A percentile compares a stretch with the other conserved stretches of the same genome.
phyloP scores from a whole-genome alignment of 805 yeast genomes.

The Kockiozyma suomiensis region DNA sequence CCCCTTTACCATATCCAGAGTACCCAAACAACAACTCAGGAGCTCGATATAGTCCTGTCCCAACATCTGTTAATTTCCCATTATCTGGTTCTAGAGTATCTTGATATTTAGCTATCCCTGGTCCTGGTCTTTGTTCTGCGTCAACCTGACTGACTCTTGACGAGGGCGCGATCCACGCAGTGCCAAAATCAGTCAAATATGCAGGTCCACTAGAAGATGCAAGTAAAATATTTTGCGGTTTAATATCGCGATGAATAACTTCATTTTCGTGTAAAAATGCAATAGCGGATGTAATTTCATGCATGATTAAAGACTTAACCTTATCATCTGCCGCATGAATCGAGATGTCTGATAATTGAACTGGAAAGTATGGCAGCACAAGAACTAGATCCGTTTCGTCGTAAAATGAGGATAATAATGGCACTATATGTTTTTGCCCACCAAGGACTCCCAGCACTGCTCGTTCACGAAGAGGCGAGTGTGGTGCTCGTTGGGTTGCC shows the following conservation, averaged over 20 bases:
- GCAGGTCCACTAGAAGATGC: conserved; percentile 36
- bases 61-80: conserved; percentile 52
- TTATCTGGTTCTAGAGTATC: conserved; percentile 36
- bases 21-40: conserved; percentile 72
- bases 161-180: conserved; percentile 38
- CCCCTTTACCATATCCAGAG: conserved; percentile 53
- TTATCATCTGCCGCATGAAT: conserved; percentile 39
- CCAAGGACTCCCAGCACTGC: conserved; percentile 42
- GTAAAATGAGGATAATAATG: conserved; percentile 37
- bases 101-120: not conserved
- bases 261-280: conserved; percentile 65
- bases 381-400: conserved; percentile 46
- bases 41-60: conserved; percentile 69
- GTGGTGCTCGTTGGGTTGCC: conserved; percentile 59
- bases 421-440: conserved; percentile 29
- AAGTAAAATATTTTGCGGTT: conserved; percentile 76
- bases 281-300: conserved; percentile 54
- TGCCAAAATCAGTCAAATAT: conserved; percentile 33
- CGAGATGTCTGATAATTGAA: conserved; percentile 45
- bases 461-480: conserved; percentile 52
- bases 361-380: conserved; percentile 48
- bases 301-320: conserved; percentile 43
- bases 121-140: not conserved
- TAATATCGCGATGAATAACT: conserved; percentile 81
- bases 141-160: not conserved